A percentile compares a stretch with the other conserved stretches of the same genome.
Evolutionary conservation across 441 rosid genomes (phyloP).

Genomic region (Gossypium schwendimanii): DNA sequence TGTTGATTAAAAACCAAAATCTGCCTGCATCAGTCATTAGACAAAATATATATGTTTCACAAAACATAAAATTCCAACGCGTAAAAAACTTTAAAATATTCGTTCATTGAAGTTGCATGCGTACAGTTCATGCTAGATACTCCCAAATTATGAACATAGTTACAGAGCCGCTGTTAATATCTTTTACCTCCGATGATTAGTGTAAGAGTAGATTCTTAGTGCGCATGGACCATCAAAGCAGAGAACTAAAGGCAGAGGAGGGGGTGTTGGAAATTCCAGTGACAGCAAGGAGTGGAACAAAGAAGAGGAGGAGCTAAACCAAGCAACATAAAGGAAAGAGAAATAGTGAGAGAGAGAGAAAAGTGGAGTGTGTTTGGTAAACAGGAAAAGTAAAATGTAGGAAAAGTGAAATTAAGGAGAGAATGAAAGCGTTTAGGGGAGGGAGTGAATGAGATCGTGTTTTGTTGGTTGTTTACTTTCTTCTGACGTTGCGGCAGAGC

Average conservation of each 20-base stretch:
- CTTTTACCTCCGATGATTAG: neutral
- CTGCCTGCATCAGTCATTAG: too few relatives aligned
- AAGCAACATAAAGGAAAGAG: neutral
- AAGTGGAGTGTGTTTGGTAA: constrained; percentile 30
- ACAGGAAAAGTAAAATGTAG: constrained; percentile 27
- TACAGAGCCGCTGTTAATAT: neutral
- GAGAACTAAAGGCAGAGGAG: neutral
- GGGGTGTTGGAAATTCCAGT: neutral
- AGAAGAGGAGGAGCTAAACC: constrained; percentile 2
- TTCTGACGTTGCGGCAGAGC: constrained; percentile 24
- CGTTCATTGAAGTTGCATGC: constrained; percentile 2
- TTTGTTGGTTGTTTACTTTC: constrained; percentile 14
- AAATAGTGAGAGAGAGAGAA: neutral
- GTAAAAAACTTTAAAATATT: neutral
- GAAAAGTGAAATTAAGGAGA: constrained; percentile 18
- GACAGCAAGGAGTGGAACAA: constrained; percentile 13
- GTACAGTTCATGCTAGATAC: neutral
- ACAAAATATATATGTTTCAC: too few relatives aligned
- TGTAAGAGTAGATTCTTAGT: neutral
- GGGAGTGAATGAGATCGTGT: neutral
- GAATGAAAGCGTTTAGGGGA: constrained; percentile 27
- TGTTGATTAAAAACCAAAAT: neutral
- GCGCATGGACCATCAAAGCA: neutral
- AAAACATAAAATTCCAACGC: neutral
- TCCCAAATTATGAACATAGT: neutral